These are phyloP conservation scores for Nicotiana otophora DNA, from an alignment of 257 asterid species.

Conservation along the genomic window DNA sequence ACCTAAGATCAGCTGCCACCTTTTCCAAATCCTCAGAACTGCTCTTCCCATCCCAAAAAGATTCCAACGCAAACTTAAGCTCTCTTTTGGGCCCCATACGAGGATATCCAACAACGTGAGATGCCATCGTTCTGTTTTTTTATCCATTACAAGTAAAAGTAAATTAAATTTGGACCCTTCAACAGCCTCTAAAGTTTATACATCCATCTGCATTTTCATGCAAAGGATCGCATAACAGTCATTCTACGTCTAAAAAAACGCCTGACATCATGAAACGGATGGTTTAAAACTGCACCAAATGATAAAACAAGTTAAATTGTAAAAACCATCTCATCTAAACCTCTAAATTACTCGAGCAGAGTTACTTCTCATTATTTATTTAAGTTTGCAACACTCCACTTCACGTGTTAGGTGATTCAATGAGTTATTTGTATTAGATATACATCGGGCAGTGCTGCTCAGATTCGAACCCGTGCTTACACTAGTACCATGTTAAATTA, in stretches of 20 bases:
- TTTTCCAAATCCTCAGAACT: slow-evolving; percentile 45
- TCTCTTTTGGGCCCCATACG: slow-evolving; percentile 60
- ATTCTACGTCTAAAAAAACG: background rate
- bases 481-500: background rate
- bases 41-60: slow-evolving; percentile 57
- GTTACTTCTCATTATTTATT: background rate
- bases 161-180: background rate
- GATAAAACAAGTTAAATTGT: background rate
- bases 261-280: background rate
- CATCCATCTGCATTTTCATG: background rate
- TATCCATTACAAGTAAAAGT: background rate
- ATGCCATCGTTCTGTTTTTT: slow-evolving; percentile 40
- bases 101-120: slow-evolving; percentile 52
- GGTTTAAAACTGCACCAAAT: background rate
- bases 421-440: background rate
- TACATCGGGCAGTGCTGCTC: background rate
- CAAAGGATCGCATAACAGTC: background rate
- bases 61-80: slow-evolving; percentile 51
- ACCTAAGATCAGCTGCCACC: slow-evolving; percentile 44
- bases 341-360: background rate
- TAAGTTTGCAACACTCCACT: background rate
- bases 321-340: background rate
- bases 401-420: background rate
- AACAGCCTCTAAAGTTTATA: background rate
- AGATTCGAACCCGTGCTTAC: background rate